Evolutionary conservation across 2,329 filamentous ascomycete genomes (phyloP), one percentile per base, ranked within the genome.

Genomic region (Dothidotthia symphoricarpi): DNA sequence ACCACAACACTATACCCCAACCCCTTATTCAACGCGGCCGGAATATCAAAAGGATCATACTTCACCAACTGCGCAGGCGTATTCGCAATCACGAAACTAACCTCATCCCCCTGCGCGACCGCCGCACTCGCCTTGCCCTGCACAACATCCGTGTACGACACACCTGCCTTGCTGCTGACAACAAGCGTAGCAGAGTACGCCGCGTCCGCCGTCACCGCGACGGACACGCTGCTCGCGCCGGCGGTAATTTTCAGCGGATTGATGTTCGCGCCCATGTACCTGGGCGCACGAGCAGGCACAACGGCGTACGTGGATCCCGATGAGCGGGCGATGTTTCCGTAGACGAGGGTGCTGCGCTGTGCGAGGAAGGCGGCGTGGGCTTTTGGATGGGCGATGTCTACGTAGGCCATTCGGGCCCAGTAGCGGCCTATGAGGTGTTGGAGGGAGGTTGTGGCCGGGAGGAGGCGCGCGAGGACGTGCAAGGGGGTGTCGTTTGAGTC

Each of bases 331-430:
- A 74, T 55, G 45, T 70, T 72, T 32, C 61, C 62, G 24, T 70
- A 75, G 49, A 68, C 70, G 37, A 74, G 47, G 9, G 44, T 43
- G 5, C 39, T 35, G 11, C 65, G 64, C 46, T 70, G 59, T 26
- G 43, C 43, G 3, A 64, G 46, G 53, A 72, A 75, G 26, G 60
- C 46, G 1, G 64, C 53, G 15, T 69, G 67, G 1, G 69, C 70
- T 5, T 63, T 64, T 1, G 63, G 42, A 45, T 76, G 71, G 8
- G 69, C 72, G 16, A 76, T 73, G 29, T 76, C 74, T 13, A 70
- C 71, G 41, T 70, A 74, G 4, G 74, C 74, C 74, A 77, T 77
- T 45, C 69, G 69, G 1, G 73, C 74, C 74, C 73, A 76, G 58
- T 76, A 76, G 12, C 63, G 59, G 6, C 67, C 73, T 7, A 77